Evolutionary conservation across 805 yeast species (phyloP).

Genomic region (Wickerhamiella azyma): DNA sequence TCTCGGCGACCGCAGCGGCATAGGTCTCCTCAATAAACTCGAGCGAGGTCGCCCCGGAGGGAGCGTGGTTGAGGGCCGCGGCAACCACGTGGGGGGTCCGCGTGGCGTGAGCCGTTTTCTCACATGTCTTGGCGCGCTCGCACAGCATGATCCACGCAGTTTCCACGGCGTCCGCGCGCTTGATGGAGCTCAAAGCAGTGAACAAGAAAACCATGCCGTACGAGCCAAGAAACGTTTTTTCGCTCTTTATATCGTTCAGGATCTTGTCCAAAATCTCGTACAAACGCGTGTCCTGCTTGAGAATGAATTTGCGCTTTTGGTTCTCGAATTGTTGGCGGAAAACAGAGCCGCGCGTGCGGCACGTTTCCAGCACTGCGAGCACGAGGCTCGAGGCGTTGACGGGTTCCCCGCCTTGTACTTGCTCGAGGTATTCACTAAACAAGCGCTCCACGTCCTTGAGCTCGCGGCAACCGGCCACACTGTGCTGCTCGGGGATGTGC

Average conservation of each 20-base stretch:
- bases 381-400: background rate
- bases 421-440: background rate
- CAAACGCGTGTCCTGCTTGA: constrained; percentile 15
- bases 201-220: constrained; percentile 18
- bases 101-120: constrained; percentile 10
- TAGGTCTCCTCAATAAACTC: constrained; percentile 16
- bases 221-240: constrained; percentile 14
- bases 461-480: background rate
- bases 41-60: constrained; percentile 15
- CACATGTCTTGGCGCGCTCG: background rate
- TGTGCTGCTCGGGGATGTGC: background rate
- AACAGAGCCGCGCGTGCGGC: background rate
- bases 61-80: constrained; percentile 16
- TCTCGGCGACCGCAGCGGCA: constrained; percentile 12
- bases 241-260: constrained; percentile 14
- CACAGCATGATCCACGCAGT: constrained; percentile 16
- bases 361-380: background rate
- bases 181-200: constrained; percentile 18
- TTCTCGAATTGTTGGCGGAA: background rate
- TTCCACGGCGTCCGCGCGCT: constrained; percentile 14
- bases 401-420: background rate
- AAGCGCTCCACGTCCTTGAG: background rate
- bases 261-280: constrained; percentile 15
- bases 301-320: constrained; percentile 9
- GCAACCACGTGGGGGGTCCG: constrained; percentile 18